Evolutionary conservation across 108 stramenopile genomes (phyloP), one percentile per base, ranked within the genome.

Genomic region (Skeletonema costatum): DNA sequence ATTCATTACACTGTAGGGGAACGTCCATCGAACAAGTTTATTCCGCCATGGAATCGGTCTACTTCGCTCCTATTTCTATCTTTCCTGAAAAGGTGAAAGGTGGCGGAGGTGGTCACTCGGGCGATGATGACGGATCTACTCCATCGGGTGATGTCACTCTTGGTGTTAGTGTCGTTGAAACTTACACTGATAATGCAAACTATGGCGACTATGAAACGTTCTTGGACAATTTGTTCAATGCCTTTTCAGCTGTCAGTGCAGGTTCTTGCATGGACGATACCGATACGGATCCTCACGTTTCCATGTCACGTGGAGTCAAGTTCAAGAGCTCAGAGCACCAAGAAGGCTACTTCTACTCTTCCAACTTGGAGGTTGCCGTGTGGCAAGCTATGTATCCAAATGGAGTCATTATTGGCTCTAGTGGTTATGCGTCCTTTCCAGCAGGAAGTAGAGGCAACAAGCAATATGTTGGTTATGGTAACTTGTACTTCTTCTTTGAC

Each of bases 301-400:
- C 92, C 65, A 96, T 96, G 94, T 65, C 91, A 31, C 91, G 94
- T 68, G 94, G 94, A 60, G 90, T 96, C 74, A 96, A 96, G 70
- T 96, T 93, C 82, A 93, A 92, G 89, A 91, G 90, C 31, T 81
- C 90, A 21, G 89, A 85, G 29, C 92, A 93, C 62, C 29, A 74
- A 30, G 38, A 77, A 11, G 87, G 92, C 62, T 96, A 92, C 60
- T 75, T 81, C 71, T 91, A 92, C 76, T 85, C 87, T 14, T 76
- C 86, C 66, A 96, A 96, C 80, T 79, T 93, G 48, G 94, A 96
- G 69, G 87, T 96, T 13, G 91, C 94, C 21, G 91, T 92, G 14
- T 96, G 94, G 94, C 94, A 96, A 83, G 80, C 92, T 44, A 96
- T 96, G 94, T 96, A 96, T 61, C 94, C 94, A n/a, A 88, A 92